Percentiles rank a stretch among this genome's conserved stretches.
Evolutionary conservation across 768 basidiomycete species (phyloP).

Genomic region (Boletales sp.): DNA sequence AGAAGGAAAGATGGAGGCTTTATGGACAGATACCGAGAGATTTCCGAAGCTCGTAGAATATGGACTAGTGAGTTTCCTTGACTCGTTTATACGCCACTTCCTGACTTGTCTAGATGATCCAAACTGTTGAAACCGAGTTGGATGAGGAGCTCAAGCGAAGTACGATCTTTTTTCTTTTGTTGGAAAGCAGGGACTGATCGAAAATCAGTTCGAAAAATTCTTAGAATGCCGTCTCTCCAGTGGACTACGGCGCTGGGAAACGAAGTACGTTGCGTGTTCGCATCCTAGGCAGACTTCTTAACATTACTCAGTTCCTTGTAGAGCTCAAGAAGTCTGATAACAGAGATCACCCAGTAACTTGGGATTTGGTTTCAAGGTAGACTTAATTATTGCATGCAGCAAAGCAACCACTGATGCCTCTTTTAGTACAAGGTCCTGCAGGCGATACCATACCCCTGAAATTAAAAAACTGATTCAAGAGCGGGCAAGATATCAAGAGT

Average conservation of each 20-base stretch:
- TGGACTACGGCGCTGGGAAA: slow-evolving; percentile 65
- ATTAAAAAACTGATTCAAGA: slow-evolving; percentile 62
- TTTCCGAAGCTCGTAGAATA: slow-evolving; percentile 56
- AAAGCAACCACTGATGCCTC: neutral
- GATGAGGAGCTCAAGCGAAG: slow-evolving; percentile 67
- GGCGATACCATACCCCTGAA: slow-evolving; percentile 75
- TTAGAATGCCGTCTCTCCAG: slow-evolving; percentile 70
- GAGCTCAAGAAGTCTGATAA: slow-evolving; percentile 66
- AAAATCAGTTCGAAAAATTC: slow-evolving; percentile 58
- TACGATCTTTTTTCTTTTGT: slow-evolving; percentile 28
- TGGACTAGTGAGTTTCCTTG: slow-evolving; percentile 48
- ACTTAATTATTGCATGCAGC: too few relatives aligned
- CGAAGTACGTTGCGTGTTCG: slow-evolving; percentile 48
- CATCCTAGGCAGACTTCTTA: neutral
- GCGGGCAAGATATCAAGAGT: slow-evolving; percentile 72
- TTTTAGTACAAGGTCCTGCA: slow-evolving; percentile 62
- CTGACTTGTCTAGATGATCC: slow-evolving; percentile 49
- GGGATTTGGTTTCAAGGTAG: slow-evolving; percentile 68
- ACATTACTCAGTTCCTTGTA: slow-evolving; percentile 59
- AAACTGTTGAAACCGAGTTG: slow-evolving; percentile 67
- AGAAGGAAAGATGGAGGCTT: slow-evolving; percentile 59
- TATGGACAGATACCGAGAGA: slow-evolving; percentile 62
- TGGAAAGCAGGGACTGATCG: slow-evolving; percentile 1
- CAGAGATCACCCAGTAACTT: slow-evolving; percentile 44
- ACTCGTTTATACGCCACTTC: neutral